Percentiles rank a stretch among this genome's conserved stretches.
phyloP scores from a whole-genome alignment of 2,329 filamentous ascomycete species.

The Malbranchea zuffiana region DNA sequence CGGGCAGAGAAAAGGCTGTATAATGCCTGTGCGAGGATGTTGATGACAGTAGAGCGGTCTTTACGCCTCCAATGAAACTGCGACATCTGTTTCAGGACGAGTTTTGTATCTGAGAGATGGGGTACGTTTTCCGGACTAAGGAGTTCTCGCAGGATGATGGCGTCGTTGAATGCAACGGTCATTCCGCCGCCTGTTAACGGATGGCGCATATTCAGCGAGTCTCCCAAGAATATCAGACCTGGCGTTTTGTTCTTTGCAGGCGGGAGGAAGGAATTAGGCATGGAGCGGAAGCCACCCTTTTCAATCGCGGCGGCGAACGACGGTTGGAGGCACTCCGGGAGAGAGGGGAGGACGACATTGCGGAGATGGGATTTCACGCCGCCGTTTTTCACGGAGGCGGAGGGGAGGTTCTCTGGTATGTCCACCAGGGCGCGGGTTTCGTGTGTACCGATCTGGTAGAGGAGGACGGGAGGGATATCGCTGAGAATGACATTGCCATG shows the following conservation, averaged over 20 bases:
- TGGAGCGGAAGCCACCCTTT: conserved; percentile 67
- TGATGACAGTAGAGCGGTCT: conserved; percentile 73
- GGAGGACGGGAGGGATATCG: conserved; percentile 64
- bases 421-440: conserved; percentile 88
- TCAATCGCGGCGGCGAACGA: conserved; percentile 67
- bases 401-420: conserved; percentile 65
- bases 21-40: conserved; percentile 91
- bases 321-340: conserved; percentile 62
- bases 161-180: conserved; percentile 95
- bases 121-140: conserved; percentile 60
- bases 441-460: conserved; percentile 94
- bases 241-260: conserved; percentile 59
- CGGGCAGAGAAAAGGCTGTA: conserved; percentile 86
- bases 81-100: conserved; percentile 58
- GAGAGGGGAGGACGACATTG: conserved; percentile 64
- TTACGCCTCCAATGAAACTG: conserved; percentile 84
- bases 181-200: conserved; percentile 94
- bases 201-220: conserved; percentile 99
- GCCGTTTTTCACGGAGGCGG: conserved; percentile 61
- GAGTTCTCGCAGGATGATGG: conserved; percentile 62
- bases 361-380: conserved; percentile 76
- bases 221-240: conserved; percentile 73
- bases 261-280: conserved; percentile 94
- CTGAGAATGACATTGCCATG: conserved; percentile 85
- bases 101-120: conserved; percentile 53